Evolutionary conservation across 2,329 filamentous ascomycete genomes (phyloP), one percentile per base, ranked within the genome.

Genomic region (Colletotrichum euphorbiae): DNA sequence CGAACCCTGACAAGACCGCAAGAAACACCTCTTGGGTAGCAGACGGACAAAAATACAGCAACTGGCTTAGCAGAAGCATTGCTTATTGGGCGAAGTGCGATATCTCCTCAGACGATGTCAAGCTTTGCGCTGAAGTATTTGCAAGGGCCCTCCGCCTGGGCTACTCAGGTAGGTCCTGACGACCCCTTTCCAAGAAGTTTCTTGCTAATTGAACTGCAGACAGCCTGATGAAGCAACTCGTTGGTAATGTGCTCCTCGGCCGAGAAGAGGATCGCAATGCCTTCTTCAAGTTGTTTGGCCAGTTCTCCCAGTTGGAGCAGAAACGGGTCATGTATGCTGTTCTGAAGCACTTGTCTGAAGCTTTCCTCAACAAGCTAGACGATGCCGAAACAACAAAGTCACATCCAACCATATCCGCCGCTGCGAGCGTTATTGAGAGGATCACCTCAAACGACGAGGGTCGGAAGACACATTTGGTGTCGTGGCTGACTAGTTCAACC

Each of bases 61-160:
- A 79, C 33, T 97, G 94, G 94, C 78, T 97, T 43, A 91, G 89
- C 2, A 79, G 78, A 13, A 92, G 90, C 74, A 82, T 96, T 56
- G 81, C 76, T 33, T 75, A 71, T 28, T 90, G 78, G 81, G 78
- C 74, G 48, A 76, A 71, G 51, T 33, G 36, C 13, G 72, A 62
- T 62, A 77, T 70, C 36, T 70, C 63, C 72, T 77, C 76, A 71
- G 72, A 77, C 11, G 79, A 80, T 8, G 69, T 77, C 12, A 84
- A 79, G 55, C 73, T 84, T 7, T 82, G 80, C 48, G 81, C 81
- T 15, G 81, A 84, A 3, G 56, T 90, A 1, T 79, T 89, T 13
- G 79, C 87, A 3, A 90, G 90, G 70, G 83, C 88, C 1, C 80
- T 95, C 67, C 90, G 86, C 33, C 77, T 97, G 33, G 93, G 93